Evolutionary conservation across 2,329 filamentous ascomycete species (phyloP), one percentile per base, ranked within the genome.

Genomic region (Colletotrichum tropicale): DNA sequence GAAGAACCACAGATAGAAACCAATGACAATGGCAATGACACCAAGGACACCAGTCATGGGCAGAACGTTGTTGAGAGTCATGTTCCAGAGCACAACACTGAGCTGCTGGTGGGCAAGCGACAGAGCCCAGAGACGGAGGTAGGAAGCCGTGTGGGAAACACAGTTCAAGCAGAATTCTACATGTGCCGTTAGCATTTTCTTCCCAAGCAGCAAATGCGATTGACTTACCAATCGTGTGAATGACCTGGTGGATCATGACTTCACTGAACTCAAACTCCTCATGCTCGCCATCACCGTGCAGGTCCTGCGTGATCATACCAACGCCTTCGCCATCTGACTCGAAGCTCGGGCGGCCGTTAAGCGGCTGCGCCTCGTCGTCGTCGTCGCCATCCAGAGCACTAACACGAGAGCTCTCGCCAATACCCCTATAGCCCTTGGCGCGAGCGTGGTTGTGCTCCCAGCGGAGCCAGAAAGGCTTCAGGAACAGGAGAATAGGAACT

Each of bases 61-160:
- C 74, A 99, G 94, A 5, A 95, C 94, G 67, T 93, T 93, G 34
- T 90, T 94, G 66, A 99, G 89, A 2, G 97, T 99, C 97, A 99
- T 99, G 81, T 91, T 91, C 97, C 97, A 99, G 64, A 99, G 91
- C 78, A 99, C 97, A 78, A 96, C 94, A 65, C 95, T 98, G 76
- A 99, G 93, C 90, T 98, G 97, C 85, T 99, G 97, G 89, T 99
- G 97, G 36, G 97, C 97, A 76, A 99, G 93, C 3, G 97, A 99
- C 80, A 99, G 86, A 36, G 97, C 97, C 97, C 97, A 99, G 60
- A 99, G 94, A 89, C 97, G 97, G 64, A 99, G 94, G 86, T 99
- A 99, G 2, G 97, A 99, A 6, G 97, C 97, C 6, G 98, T 99
- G 87, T 99, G 97, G 34, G 97, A 99, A 78, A 99, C 96, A 85